Base-by-base conservation (phyloP, 2,329 filamentous ascomycete species). In the Talaromyces sp. region DNA sequence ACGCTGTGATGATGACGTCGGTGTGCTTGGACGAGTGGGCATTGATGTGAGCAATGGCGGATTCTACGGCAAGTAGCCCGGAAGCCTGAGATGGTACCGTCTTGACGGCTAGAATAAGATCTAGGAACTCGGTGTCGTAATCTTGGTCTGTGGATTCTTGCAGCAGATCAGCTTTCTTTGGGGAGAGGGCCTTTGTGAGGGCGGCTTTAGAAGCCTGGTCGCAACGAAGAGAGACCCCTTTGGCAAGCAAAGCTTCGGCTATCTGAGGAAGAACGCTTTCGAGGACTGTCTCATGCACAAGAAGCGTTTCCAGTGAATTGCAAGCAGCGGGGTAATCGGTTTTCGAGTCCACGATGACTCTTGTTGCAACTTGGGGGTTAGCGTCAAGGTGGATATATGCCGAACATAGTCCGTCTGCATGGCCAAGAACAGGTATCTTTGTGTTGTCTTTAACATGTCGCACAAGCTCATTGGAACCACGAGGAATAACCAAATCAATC, bases 241-340 rank as follows among this genome's bases (percentile, higher is more conserved):
- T 90, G 34, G 81, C 82, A 4, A 91, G 78, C 0, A 99, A 84
- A 1, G 89, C 90, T 63, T 84, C 75, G n/a, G 90, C 93, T 14
- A 95, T 87, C 1, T 76, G 70, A 0, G 92, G 90, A 51, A 96
- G 84, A 42, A 90, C 74, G 4, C 85, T 88, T 36, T 76, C 72
- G 3, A 96, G 81, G 0, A 88, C 88, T 16, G 84, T 78, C 64
- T 90, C 83, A 68, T 97, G 88, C 4, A 98, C 89, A 18, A 99
- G 85, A 9, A 99, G 83, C 1, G 92, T 96, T 78, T 99, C 95
- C n/a, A 93, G 79, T 50, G 90, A 88, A 79, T 99, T 99, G 82
- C 95, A 99, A 14, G 94, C 95, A 42, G 95, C 95, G 1, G 94
- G 92, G 72, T 99, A 99, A 75, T 89, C 90, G 30, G 90, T 92